A percentile compares a stretch with the other conserved stretches of the same genome.
phyloP scores from a whole-genome alignment of 2,329 filamentous ascomycete genomes.

The Trematosphaeria pertusa region DNA sequence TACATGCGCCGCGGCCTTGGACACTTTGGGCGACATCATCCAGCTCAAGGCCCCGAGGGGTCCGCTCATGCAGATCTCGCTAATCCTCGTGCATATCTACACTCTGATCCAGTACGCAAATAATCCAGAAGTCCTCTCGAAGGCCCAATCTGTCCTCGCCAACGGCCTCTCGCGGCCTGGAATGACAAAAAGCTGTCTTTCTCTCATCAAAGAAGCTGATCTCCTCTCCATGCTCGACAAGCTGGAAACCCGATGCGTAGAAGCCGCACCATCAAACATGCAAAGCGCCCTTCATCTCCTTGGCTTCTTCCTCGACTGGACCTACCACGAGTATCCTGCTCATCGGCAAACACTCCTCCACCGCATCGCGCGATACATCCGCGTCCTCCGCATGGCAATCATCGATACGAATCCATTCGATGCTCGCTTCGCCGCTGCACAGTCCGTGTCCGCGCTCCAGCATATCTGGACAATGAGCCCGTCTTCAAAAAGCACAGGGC shows the following conservation, averaged over 20 bases:
- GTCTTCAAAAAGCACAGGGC: conserved; percentile 11
- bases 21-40: conserved; percentile 29
- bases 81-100: conserved; percentile 31
- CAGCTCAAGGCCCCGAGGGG: conserved; percentile 11
- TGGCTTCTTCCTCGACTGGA: conserved; percentile 40
- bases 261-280: conserved; percentile 37
- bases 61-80: conserved; percentile 21
- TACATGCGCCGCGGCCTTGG: conserved; percentile 32
- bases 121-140: conserved; percentile 38
- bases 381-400: conserved; percentile 38
- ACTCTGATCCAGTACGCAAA: conserved; percentile 20
- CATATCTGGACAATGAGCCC: conserved; percentile 26
- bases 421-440: conserved; percentile 66
- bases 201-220: conserved; percentile 17
- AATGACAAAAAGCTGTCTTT: conserved; percentile 23
- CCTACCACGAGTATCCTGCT: conserved; percentile 16
- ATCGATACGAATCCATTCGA: conserved; percentile 62
- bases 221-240: conserved; percentile 23
- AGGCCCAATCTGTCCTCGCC: conserved; percentile 37
- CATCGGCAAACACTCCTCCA: conserved; percentile 12
- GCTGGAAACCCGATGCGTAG: conserved; percentile 37
- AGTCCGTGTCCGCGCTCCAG: conserved; percentile 59
- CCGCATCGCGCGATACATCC: conserved; percentile 33
- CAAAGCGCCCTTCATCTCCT: conserved; percentile 40
- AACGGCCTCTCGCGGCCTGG: conserved; percentile 18